A percentile compares a stretch with the other conserved stretches of the same genome.
phyloP scores from a whole-genome alignment of 352 stramenopile genomes.

The Phytophthora syringae region DNA sequence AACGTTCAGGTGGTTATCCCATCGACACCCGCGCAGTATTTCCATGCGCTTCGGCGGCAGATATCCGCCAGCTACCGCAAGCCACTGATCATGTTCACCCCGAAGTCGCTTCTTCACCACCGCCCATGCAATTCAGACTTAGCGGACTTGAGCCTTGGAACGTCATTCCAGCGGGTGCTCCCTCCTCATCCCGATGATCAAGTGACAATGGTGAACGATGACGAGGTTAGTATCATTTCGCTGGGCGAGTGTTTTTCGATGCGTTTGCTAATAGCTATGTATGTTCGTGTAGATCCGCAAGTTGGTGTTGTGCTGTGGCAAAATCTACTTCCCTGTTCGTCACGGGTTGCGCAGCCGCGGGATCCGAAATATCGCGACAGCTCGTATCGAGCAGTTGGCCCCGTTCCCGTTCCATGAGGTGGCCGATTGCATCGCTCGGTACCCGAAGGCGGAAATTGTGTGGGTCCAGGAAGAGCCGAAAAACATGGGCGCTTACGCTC shows the following conservation, averaged over 20 bases:
- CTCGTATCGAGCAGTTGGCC: slow-evolving; percentile 87
- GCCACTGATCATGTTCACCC: slow-evolving; percentile 80
- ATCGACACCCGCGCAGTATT: slow-evolving; percentile 96
- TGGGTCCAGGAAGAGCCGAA: slow-evolving; percentile 99
- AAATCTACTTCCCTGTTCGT: slow-evolving; percentile 86
- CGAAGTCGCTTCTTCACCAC: slow-evolving; percentile 87
- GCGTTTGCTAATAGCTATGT: slow-evolving; percentile 10
- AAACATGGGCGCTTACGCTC: slow-evolving; percentile 98
- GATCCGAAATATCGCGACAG: slow-evolving; percentile 69
- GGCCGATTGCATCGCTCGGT: slow-evolving; percentile 88
- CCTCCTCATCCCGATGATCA: slow-evolving; percentile 79
- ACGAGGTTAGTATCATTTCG: slow-evolving; percentile 46
- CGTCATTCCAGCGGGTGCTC: slow-evolving; percentile 72
- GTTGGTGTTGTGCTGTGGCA: slow-evolving; percentile 82
- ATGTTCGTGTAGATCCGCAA: slow-evolving; percentile 60
- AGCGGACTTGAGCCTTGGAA: slow-evolving; percentile 60
- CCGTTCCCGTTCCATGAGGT: slow-evolving; percentile 98
- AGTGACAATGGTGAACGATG: slow-evolving; percentile 63
- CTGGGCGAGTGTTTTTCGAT: background rate
- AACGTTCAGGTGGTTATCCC: slow-evolving; percentile 85
- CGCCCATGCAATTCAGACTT: slow-evolving; percentile 83
- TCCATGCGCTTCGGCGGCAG: slow-evolving; percentile 94
- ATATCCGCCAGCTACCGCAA: slow-evolving; percentile 77
- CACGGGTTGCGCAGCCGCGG: slow-evolving; percentile 63
- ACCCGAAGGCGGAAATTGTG: slow-evolving; percentile 96